These are phyloP conservation scores for Tricharina praecox DNA, from an alignment of 495 filamentous ascomycete species.

Conservation along the genomic window DNA sequence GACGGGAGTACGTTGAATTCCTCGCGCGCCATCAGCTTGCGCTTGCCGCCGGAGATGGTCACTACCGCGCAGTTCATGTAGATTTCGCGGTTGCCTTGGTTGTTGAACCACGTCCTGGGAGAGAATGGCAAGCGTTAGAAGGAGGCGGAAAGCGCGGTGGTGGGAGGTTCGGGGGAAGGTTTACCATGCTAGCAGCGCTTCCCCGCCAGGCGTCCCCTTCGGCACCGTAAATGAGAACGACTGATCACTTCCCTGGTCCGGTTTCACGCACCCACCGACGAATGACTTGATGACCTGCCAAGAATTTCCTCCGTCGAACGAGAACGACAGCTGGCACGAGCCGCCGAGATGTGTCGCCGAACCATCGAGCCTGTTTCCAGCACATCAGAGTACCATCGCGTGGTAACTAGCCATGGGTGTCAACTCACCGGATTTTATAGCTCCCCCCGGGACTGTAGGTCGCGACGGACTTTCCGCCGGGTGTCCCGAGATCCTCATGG, in stretches of 20 bases:
- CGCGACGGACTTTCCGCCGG: slow-evolving; percentile 30
- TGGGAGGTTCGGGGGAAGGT: neutral
- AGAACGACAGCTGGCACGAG: slow-evolving; percentile 47
- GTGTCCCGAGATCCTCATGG: slow-evolving; percentile 29
- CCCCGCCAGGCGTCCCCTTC: slow-evolving; percentile 30
- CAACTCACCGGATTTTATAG: slow-evolving; percentile 29
- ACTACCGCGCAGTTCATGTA: slow-evolving; percentile 58
- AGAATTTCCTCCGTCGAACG: slow-evolving; percentile 39
- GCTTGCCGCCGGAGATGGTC: slow-evolving; percentile 32
- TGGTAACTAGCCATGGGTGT: neutral
- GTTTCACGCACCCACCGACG: slow-evolving; percentile 43
- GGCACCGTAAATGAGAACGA: slow-evolving; percentile 37
- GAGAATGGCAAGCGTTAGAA: neutral
- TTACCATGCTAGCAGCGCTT: slow-evolving; percentile 47
- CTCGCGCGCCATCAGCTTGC: neutral
- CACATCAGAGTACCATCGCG: slow-evolving; percentile 5
- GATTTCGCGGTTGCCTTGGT: slow-evolving; percentile 52
- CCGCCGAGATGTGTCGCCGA: slow-evolving; percentile 44
- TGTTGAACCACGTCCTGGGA: slow-evolving; percentile 54
- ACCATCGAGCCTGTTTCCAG: slow-evolving; percentile 17
- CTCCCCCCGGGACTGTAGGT: slow-evolving; percentile 31
- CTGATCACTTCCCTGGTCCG: slow-evolving; percentile 22
- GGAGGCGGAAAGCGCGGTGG: neutral
- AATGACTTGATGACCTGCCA: slow-evolving; percentile 49
- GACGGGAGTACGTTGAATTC: neutral